phyloP scores from a whole-genome alignment of 352 stramenopile genomes.

The Globisporangium irregulare region DNA sequence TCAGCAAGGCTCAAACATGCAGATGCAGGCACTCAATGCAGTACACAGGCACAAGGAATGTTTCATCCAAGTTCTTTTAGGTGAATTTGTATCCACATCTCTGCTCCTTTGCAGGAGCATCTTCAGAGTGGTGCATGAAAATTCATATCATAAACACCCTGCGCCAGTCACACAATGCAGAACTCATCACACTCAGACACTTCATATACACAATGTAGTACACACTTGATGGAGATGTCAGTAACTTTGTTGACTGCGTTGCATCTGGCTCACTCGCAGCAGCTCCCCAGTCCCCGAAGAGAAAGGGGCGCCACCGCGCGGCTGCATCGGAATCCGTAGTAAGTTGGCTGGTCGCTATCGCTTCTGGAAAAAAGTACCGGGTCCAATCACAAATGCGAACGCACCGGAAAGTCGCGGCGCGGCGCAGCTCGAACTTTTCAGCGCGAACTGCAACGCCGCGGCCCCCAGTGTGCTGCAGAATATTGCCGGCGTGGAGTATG shows the following conservation, averaged over 20 bases:
- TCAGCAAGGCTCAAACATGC: slow-evolving; percentile 23
- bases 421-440: slow-evolving; percentile 72
- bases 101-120: slow-evolving; percentile 22
- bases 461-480: slow-evolving; percentile 42
- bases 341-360: slow-evolving; percentile 79
- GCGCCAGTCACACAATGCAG: slow-evolving; percentile 1
- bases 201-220: slow-evolving; percentile 18
- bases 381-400: slow-evolving; percentile 77
- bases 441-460: slow-evolving; percentile 35
- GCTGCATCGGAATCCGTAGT: slow-evolving; percentile 79
- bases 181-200: slow-evolving; percentile 14
- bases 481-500: slow-evolving; percentile 88
- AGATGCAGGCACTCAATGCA: background rate
- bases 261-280: slow-evolving; percentile 30
- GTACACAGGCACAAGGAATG: slow-evolving; percentile 21
- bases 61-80: slow-evolving; percentile 63
- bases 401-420: slow-evolving; percentile 21
- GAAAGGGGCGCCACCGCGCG: background rate
- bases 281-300: background rate
- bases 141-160: slow-evolving; percentile 80
- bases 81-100: slow-evolving; percentile 68
- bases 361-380: slow-evolving; percentile 89
- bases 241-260: slow-evolving; percentile 83
- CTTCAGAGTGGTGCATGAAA: slow-evolving; percentile 89
- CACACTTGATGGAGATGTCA: slow-evolving; percentile 37